Percentiles rank a stretch among this genome's conserved stretches.
Evolutionary conservation across 1,284 basidiomycete genomes (phyloP).

Genomic region (Ganoderma meredithae): DNA sequence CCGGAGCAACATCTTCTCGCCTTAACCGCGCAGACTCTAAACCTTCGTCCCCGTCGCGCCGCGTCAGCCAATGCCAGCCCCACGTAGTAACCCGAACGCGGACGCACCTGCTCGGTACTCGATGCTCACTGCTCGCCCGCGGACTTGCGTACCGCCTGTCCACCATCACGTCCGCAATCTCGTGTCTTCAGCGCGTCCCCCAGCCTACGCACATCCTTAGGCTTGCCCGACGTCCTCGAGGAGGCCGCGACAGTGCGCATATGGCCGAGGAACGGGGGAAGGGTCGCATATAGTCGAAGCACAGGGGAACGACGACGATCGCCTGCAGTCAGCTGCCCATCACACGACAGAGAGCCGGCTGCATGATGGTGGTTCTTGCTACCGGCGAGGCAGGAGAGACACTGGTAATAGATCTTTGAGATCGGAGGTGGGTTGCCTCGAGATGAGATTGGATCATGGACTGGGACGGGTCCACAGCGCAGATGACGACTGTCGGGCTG

Average conservation of each 20-base stretch:
- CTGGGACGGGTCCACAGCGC: too few relatives aligned
- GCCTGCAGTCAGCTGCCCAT: too few relatives aligned
- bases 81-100: not conserved
- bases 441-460: too few relatives aligned
- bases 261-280: too few relatives aligned
- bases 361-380: not conserved
- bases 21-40: constrained; percentile 77
- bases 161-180: not conserved
- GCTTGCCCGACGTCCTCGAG: not conserved
- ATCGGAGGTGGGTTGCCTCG: too few relatives aligned
- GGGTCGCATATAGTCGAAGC: not conserved
- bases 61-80: not conserved
- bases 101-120: not conserved
- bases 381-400: not conserved
- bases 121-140: not conserved
- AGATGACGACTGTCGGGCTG: too few relatives aligned
- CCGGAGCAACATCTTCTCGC: constrained; percentile 73
- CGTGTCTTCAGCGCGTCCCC: not conserved
- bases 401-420: not conserved
- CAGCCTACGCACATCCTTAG: not conserved
- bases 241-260: not conserved
- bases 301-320: not conserved
- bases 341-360: too few relatives aligned
- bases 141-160: not conserved
- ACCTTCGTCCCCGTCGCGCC: constrained; percentile 54